A percentile compares a stretch with the other conserved stretches of the same genome.
These are phyloP conservation scores for Gaeumannomyces tritici DNA, from an alignment of 2,329 filamentous ascomycete genomes.

Conservation along the genomic window DNA sequence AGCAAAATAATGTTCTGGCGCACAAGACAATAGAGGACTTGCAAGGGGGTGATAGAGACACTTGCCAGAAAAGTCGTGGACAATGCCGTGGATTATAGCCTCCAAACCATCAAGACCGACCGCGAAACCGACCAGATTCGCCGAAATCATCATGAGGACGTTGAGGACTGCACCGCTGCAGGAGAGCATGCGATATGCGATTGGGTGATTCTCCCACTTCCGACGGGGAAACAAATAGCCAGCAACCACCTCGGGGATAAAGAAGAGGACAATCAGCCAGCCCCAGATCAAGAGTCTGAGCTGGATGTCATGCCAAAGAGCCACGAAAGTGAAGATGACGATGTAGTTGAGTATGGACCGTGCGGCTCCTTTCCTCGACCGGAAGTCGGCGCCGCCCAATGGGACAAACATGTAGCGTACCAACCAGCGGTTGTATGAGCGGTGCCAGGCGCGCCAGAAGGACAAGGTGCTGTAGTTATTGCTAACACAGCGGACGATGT, in stretches of 20 bases:
- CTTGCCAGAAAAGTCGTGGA: slow-evolving; percentile 62
- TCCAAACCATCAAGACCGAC: slow-evolving; percentile 81
- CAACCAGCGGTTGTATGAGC: slow-evolving; percentile 89
- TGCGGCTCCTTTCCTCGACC: slow-evolving; percentile 32
- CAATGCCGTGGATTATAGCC: slow-evolving; percentile 64
- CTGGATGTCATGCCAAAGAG: slow-evolving; percentile 96
- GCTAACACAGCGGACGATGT: slow-evolving; percentile 94
- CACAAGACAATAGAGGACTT: neutral
- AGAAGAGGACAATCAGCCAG: slow-evolving; percentile 91
- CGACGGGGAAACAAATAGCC: slow-evolving; percentile 60
- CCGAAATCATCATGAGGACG: slow-evolving; percentile 88
- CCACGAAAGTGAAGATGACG: slow-evolving; percentile 90
- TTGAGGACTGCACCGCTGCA: slow-evolving; percentile 74
- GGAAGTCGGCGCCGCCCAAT: slow-evolving; percentile 60
- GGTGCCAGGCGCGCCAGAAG: slow-evolving; percentile 97
- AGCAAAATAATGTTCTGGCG: neutral
- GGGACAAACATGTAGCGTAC: slow-evolving; percentile 91
- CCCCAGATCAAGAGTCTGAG: slow-evolving; percentile 88
- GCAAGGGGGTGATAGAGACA: slow-evolving; percentile 7
- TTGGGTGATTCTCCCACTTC: slow-evolving; percentile 61
- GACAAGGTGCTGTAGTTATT: slow-evolving; percentile 85
- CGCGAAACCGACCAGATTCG: slow-evolving; percentile 92
- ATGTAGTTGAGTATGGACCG: slow-evolving; percentile 67
- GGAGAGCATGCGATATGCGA: slow-evolving; percentile 69
- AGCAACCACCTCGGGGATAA: slow-evolving; percentile 76